Base-by-base conservation (phyloP, 2,329 filamentous ascomycete genomes). In the Aphanocladium album region DNA sequence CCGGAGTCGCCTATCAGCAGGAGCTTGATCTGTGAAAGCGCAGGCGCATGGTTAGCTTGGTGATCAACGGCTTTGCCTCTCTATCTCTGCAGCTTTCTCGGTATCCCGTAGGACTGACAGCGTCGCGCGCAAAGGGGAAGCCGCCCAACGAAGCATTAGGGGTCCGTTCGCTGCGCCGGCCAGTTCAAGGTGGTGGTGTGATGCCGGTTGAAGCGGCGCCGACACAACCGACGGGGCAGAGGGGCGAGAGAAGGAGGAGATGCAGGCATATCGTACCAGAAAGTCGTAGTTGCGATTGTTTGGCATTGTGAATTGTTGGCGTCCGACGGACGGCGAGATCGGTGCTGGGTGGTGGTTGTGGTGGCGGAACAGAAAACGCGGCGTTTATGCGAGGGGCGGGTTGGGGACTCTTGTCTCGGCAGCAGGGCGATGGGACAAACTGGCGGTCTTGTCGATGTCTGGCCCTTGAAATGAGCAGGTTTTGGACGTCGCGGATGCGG, bases 251-350 rank as follows among this genome's bases (percentile, higher is more conserved):
- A 65, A 62, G 54, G n/a, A n/a, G n/a, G n/a, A n/a, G 21, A 49
- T 2, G 45, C 27, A 49, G 30, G 19, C 12, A 47, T 25, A 23
- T 65, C 88, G 73, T 88, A 98, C 93, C 79, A 99, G 84, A 78
- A 98, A 98, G 78, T 99, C 95, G 80, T 99, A 99, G 83, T 99
- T 99, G 78, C 95, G 88, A 83, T 93, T 96, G 77, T 90, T 91
- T 72, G 95, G 93, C 95, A 99, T 99, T 70, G 73, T 82, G 76
- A 69, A 61, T 61, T 61, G 52, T 63, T 51, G n/a, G 12, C 9
- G 56, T 37, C 19, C 43, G 41, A 25, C 43, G 14, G 33, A 16
- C 14, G 25, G 30, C 45, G 54, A 49, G 23, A 17, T 46, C 27
- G 39, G n/a, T 45, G 30, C 51, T 39, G 23, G 37, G 21, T 12